A percentile compares a stretch with the other conserved stretches of the same genome.
phyloP scores from a whole-genome alignment of 352 stramenopile species.

The Stephanocyclus meneghinianus region DNA sequence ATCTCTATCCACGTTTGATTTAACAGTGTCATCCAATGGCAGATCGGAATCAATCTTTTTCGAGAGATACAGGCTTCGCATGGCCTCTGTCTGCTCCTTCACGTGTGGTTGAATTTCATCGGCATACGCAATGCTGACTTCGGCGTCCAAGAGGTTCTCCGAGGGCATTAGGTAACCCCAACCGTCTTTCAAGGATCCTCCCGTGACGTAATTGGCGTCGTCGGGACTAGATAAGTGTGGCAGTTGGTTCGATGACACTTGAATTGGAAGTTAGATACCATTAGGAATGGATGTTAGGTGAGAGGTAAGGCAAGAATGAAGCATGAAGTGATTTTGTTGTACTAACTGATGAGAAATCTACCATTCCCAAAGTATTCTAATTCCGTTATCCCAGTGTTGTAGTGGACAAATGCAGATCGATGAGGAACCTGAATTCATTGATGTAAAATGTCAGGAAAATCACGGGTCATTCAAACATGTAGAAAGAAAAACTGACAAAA shows the following conservation, averaged over 20 bases:
- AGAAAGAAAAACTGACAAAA: background rate
- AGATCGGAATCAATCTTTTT: conserved; percentile 7
- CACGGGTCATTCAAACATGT: background rate
- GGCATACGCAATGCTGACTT: conserved; percentile 56
- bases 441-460: background rate
- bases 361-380: conserved; percentile 77
- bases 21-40: background rate
- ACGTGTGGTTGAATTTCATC: conserved; percentile 70
- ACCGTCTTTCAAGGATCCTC: conserved; percentile 72
- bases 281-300: background rate
- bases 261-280: background rate
- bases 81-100: conserved; percentile 60
- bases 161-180: conserved; percentile 68
- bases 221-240: conserved; percentile 57
- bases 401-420: conserved; percentile 71
- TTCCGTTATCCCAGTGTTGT: conserved; percentile 76
- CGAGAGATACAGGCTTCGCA: conserved; percentile 63
- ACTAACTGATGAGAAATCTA: conserved; percentile 58
- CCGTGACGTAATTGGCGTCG: conserved; percentile 46
- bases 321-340: background rate
- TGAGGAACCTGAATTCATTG: conserved; percentile 41
- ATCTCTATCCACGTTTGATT: conserved; percentile 13
- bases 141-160: conserved; percentile 53
- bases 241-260: conserved; percentile 61
- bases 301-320: background rate